Evolutionary conservation across 108 stramenopile species (phyloP).

Genomic region (Conticribra weissflogii): DNA sequence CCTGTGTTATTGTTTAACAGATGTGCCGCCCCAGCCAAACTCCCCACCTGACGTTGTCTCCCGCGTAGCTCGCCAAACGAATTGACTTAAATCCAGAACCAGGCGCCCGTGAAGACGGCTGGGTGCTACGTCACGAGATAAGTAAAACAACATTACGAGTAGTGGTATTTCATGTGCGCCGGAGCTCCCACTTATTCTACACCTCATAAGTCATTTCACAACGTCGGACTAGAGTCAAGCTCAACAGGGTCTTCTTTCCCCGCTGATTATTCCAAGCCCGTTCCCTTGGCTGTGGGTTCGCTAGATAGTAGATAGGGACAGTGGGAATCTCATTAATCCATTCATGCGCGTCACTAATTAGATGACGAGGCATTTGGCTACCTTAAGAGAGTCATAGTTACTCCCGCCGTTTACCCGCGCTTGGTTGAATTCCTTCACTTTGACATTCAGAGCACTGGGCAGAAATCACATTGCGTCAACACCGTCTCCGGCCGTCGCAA

Average conservation of each 20-base stretch:
- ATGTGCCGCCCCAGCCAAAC: conserved; percentile 96
- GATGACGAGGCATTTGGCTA: conserved; percentile 92
- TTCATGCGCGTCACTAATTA: conserved; percentile 91
- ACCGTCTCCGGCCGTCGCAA: conserved; percentile 81
- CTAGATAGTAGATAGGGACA: conserved; percentile 98
- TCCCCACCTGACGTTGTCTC: conserved; percentile 94
- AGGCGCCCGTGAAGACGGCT: conserved; percentile 78
- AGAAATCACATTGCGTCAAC: conserved; percentile 86
- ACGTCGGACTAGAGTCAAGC: conserved; percentile 98
- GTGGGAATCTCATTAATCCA: conserved; percentile 93
- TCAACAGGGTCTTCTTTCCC: conserved; percentile 98
- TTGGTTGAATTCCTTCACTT: conserved; percentile 87
- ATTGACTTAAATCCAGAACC: conserved; percentile 73
- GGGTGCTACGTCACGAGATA: conserved; percentile 89
- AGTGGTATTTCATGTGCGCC: conserved; percentile 95
- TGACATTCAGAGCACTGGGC: conserved; percentile 89
- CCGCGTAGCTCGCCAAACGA: conserved; percentile 75
- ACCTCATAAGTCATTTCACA: conserved; percentile 97
- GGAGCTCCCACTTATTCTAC: conserved; percentile 96
- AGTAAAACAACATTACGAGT: conserved; percentile 98
- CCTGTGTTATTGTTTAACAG: conserved; percentile 93
- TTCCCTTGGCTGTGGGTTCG: conserved; percentile 96
- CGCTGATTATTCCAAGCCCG: conserved; percentile 91
- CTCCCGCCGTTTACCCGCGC: conserved; percentile 86
- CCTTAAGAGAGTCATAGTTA: conserved; percentile 96